These are phyloP conservation scores for Aspergillus pseudoviridinutans DNA, from an alignment of 2,329 filamentous ascomycete genomes.

Conservation along the genomic window DNA sequence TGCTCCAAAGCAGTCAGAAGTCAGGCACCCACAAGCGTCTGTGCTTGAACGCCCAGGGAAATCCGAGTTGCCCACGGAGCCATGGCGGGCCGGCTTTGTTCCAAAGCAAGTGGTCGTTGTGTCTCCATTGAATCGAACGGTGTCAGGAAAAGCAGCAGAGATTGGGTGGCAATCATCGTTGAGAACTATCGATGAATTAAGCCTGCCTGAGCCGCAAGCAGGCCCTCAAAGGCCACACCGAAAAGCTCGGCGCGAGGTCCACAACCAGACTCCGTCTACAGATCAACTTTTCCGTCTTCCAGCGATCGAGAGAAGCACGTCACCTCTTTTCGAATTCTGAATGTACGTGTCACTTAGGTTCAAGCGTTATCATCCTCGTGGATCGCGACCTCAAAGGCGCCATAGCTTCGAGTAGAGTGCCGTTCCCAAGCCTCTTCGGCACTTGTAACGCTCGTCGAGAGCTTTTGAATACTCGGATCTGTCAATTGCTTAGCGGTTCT, in stretches of 20 bases:
- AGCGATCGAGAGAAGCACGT: conserved; percentile 11
- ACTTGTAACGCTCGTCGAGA: background rate
- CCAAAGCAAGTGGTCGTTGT: conserved; percentile 13
- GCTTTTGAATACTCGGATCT: background rate
- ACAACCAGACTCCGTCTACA: background rate
- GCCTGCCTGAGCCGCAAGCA: background rate
- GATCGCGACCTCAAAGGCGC: background rate
- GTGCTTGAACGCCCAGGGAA: conserved; percentile 3
- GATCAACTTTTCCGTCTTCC: conserved; percentile 9
- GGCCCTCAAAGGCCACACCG: background rate
- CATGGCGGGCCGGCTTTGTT: conserved; percentile 9
- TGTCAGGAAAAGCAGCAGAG: conserved; percentile 8
- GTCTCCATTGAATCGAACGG: conserved; percentile 6
- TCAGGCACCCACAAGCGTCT: background rate
- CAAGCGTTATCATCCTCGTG: background rate
- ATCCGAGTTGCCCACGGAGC: background rate
- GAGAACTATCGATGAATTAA: background rate
- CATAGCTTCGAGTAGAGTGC: background rate
- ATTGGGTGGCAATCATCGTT: background rate
- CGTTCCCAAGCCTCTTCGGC: background rate
- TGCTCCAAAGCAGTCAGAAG: background rate
- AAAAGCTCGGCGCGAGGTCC: background rate
- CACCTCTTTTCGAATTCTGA: conserved; percentile 13
- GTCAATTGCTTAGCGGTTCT: background rate
- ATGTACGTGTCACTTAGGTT: background rate